Percentiles rank a stretch among this genome's conserved stretches.
Evolutionary conservation across 164 flowering plant species (phyloP).

Genomic region (Liquidambar formosana): DNA sequence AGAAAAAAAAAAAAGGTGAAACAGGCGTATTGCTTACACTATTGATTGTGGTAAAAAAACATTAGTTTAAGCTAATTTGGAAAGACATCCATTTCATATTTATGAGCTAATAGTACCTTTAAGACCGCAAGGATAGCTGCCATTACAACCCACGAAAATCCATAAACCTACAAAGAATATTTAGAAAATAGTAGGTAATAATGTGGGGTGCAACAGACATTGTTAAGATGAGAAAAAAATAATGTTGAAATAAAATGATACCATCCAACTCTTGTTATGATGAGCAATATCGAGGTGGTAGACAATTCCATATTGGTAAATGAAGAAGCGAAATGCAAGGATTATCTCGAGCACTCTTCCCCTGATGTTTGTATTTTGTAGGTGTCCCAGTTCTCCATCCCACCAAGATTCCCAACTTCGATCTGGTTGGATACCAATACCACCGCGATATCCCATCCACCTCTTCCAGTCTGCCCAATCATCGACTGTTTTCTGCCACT

Average conservation of each 20-base stretch:
- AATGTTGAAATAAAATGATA: conserved; percentile 21
- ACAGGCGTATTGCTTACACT: background rate
- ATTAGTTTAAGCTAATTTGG: background rate
- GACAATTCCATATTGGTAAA: conserved; percentile 95
- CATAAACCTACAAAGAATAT: conserved; percentile 68
- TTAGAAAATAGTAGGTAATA: background rate
- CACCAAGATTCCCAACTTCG: conserved; percentile 99
- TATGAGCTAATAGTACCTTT: conserved; percentile 58
- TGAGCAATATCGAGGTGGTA: conserved; percentile 88
- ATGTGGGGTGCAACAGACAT: background rate
- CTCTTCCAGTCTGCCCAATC: conserved; percentile 99
- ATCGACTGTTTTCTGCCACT: conserved; percentile 98
- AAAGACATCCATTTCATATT: background rate
- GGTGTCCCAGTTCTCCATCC: conserved; percentile 83
- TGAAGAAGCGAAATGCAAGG: conserved; percentile 78
- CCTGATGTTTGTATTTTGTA: conserved; percentile 63
- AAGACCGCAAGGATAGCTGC: conserved; percentile 58
- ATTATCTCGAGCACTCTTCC: conserved; percentile 83
- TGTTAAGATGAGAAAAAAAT: background rate
- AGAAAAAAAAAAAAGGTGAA: background rate
- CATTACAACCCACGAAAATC: conserved; percentile 90
- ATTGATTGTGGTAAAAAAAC: background rate
- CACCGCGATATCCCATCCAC: conserved; percentile 99
- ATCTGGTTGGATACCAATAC: conserved; percentile 78
- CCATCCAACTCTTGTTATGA: conserved; percentile 65